Evolutionary conservation across 208 protist genomes (phyloP).

Genomic region (Leishmania gerbilli): DNA sequence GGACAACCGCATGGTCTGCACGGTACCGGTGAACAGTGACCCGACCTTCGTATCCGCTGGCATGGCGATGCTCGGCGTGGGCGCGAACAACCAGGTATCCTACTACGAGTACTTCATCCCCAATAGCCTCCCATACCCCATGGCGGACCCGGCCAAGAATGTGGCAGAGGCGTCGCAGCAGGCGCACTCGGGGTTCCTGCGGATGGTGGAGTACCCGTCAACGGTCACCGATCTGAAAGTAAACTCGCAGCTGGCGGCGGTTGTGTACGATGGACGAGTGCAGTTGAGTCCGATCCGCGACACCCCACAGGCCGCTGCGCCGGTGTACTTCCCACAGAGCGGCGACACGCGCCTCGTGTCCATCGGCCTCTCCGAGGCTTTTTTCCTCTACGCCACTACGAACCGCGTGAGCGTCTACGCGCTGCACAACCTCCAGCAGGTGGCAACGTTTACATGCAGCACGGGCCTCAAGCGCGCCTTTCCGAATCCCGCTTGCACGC

Average conservation of each 20-base stretch:
- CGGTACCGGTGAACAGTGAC: constrained; percentile 82
- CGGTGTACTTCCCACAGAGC: constrained; percentile 30
- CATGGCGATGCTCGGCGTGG: constrained; percentile 83
- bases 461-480: constrained; percentile 76
- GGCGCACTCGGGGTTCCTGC: constrained; percentile 45
- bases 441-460: constrained; percentile 78
- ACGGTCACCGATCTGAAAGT: constrained; percentile 77
- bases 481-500: constrained; percentile 90
- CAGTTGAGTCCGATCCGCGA: constrained; percentile 83
- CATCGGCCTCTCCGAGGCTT: constrained; percentile 88
- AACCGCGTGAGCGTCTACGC: constrained; percentile 85
- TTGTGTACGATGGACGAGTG: constrained; percentile 85
- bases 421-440: constrained; percentile 85
- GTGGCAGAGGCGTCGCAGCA: constrained; percentile 26
- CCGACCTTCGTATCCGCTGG: constrained; percentile 86
- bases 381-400: constrained; percentile 92
- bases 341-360: constrained; percentile 68
- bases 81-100: constrained; percentile 73
- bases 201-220: constrained; percentile 77
- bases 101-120: constrained; percentile 87
- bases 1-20: constrained; percentile 67
- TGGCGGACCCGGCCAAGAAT: constrained; percentile 8
- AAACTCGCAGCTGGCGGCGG: constrained; percentile 77
- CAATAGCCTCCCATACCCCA: constrained; percentile 38
- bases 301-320: constrained; percentile 19